Conservation (phyloP, 2,329 filamentous ascomycete species). For the Botrytis fragariae region DNA sequence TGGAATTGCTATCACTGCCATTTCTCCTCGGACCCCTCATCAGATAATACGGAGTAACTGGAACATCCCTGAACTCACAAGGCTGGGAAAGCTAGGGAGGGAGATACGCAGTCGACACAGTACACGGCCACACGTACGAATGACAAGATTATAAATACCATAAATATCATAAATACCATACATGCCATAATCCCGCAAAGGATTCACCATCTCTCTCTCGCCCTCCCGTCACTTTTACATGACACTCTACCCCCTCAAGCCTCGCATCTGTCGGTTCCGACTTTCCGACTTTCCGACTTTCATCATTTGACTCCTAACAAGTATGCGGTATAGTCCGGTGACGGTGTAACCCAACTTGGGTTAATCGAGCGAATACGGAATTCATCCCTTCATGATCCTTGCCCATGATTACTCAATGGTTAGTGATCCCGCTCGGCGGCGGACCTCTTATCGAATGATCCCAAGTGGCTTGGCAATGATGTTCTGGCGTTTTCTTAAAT, state of each 20-base stretch:
- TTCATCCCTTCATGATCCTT: background rate
- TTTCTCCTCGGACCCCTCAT: slow-evolving; percentile 7
- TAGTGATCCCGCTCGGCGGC: background rate
- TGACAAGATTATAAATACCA: background rate
- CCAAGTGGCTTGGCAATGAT: slow-evolving; percentile 8
- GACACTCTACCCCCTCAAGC: background rate
- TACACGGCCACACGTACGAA: background rate
- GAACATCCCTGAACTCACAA: background rate
- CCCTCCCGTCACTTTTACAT: background rate
- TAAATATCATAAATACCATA: too few relatives aligned
- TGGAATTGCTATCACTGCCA: background rate
- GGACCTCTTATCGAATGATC: slow-evolving; percentile 7
- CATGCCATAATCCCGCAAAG: too few relatives aligned
- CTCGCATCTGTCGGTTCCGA: background rate
- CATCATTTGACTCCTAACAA: background rate
- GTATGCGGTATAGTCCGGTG: background rate
- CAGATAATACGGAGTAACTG: background rate
- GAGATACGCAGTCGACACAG: background rate
- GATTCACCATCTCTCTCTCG: background rate
- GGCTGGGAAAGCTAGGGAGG: background rate
- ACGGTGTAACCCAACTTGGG: background rate
- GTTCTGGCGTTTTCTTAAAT: background rate
- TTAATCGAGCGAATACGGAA: slow-evolving; percentile 2
- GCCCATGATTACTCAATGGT: background rate
- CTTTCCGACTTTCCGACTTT: background rate